A percentile compares a stretch with the other conserved stretches of the same genome.
These are phyloP conservation scores for Xylaria acuta DNA, from an alignment of 495 filamentous ascomycete genomes.

Conservation along the genomic window DNA sequence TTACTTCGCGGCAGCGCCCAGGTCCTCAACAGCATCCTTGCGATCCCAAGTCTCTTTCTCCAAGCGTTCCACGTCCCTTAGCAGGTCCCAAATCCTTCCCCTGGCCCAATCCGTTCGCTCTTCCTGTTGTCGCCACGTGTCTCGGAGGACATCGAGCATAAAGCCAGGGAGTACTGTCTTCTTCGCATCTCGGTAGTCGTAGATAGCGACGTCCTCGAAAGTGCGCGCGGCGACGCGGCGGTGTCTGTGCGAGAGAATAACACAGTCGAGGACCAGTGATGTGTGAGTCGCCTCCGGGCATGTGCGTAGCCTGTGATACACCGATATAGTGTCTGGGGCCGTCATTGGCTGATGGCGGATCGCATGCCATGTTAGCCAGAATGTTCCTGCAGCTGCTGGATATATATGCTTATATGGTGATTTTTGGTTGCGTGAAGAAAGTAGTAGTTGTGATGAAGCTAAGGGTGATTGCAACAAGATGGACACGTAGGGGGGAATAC, in stretches of 20 bases:
- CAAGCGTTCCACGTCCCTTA: constrained; percentile 61
- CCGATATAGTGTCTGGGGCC: constrained; percentile 84
- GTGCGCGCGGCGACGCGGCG: constrained; percentile 79
- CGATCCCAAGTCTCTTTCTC: constrained; percentile 81
- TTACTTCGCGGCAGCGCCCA: constrained; percentile 56
- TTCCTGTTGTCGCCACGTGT: constrained; percentile 72
- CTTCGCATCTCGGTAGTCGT: constrained; percentile 72
- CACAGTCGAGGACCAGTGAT: constrained; percentile 58
- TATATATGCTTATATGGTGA: neutral
- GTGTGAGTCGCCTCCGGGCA: constrained; percentile 39
- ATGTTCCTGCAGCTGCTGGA: neutral
- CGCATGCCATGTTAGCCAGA: neutral
- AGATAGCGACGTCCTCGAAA: constrained; percentile 82
- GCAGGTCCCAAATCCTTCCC: constrained; percentile 58
- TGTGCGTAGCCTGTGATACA: constrained; percentile 81
- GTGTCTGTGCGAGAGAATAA: constrained; percentile 80
- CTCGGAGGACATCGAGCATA: constrained; percentile 67
- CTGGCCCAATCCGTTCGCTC: constrained; percentile 55
- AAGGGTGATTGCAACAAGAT: neutral
- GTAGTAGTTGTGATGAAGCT: neutral
- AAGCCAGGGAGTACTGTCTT: constrained; percentile 69
- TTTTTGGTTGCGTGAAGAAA: neutral
- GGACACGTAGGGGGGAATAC: constrained; percentile 32
- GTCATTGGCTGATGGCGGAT: constrained; percentile 72
- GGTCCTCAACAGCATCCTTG: constrained; percentile 71